A percentile compares a stretch with the other conserved stretches of the same genome.
Conservation (phyloP, 176 grass and related monocot species). For the Canna indica region DNA sequence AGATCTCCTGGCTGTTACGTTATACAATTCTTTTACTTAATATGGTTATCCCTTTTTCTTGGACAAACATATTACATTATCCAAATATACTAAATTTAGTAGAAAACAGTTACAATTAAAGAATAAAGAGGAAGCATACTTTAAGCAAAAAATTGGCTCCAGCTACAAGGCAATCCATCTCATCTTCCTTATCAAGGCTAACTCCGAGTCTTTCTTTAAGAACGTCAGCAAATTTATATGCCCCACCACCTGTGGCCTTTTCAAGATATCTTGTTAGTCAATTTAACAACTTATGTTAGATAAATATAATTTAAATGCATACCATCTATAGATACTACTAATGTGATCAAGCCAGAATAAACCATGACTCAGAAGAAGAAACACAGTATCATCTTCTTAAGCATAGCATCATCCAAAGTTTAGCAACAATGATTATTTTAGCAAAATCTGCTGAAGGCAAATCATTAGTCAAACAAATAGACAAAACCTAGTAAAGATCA, state of each 20-base stretch:
- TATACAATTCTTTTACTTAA: neutral
- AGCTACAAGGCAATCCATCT: constrained; percentile 95
- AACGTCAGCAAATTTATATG: constrained; percentile 80
- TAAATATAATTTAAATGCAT: neutral
- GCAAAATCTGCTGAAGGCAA: too few relatives aligned
- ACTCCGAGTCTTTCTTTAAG: constrained; percentile 91
- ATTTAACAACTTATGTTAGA: neutral
- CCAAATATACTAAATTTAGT: too few relatives aligned
- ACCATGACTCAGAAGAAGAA: too few relatives aligned
- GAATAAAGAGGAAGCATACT: constrained; percentile 38
- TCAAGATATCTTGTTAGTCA: neutral
- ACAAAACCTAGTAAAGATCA: too few relatives aligned
- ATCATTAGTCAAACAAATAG: too few relatives aligned
- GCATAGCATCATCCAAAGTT: too few relatives aligned
- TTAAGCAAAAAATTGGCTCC: constrained; percentile 99
- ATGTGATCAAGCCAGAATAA: neutral
- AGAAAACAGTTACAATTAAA: neutral
- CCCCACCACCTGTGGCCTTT: constrained; percentile 99
- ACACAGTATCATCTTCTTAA: too few relatives aligned
- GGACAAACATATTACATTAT: too few relatives aligned
- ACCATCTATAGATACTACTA: neutral
- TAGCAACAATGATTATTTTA: too few relatives aligned
- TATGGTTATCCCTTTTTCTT: too few relatives aligned
- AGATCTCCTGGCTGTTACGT: too few relatives aligned
- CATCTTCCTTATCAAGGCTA: constrained; percentile 98